Base-by-base conservation (phyloP, 352 stramenopile genomes). In the Globisporangium canariense region DNA sequence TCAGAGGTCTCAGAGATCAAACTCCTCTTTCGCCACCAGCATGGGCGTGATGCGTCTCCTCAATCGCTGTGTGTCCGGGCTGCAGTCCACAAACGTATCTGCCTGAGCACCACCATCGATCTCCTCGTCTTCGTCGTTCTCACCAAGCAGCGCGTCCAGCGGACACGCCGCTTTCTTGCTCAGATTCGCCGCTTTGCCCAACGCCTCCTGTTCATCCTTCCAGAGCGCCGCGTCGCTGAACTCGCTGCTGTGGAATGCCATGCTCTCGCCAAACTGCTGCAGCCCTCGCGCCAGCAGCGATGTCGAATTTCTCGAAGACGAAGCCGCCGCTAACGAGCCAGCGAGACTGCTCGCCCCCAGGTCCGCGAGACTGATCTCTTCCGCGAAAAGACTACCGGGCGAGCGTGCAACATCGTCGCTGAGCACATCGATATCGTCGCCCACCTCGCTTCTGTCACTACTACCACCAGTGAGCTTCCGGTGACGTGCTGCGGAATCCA, bases 1-100 rank as follows among this genome's bases (percentile, higher is more conserved):
- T 71, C 76, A 88, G 60, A 88, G 78, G 65, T 88, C 69, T n/a
- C n/a, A n/a, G n/a, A n/a, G n/a, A n/a, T n/a, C n/a, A 28, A 83
- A 82, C 57, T 88, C 79, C 73, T 88, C 66, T 32, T 65, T 83
- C 40, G 73, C 61, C 32, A 88, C 69, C 30, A 88, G 68, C 63
- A 70, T 68, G 13, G 79, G 79, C 52, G 78, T 77, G 58, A 88
- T 88, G 34, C 79, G 77, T 5, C 77, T 77, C 18, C 79, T 77
- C 60, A 70, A 49, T 56, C 74, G 70, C 41, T 74, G 64, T 2
- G 69, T 76, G 16, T 64, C 60, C 0, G 74, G 70, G 16, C 74
- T 83, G 49, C 49, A 65, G 20, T 69, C 66, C 11, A 64, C 52
- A 3, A 69, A 20, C 57, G 57, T 11, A 16, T 20, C 20, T 7